Base-by-base conservation (phyloP, 2,329 filamentous ascomycete species). In the Stemphylium lycopersici region DNA sequence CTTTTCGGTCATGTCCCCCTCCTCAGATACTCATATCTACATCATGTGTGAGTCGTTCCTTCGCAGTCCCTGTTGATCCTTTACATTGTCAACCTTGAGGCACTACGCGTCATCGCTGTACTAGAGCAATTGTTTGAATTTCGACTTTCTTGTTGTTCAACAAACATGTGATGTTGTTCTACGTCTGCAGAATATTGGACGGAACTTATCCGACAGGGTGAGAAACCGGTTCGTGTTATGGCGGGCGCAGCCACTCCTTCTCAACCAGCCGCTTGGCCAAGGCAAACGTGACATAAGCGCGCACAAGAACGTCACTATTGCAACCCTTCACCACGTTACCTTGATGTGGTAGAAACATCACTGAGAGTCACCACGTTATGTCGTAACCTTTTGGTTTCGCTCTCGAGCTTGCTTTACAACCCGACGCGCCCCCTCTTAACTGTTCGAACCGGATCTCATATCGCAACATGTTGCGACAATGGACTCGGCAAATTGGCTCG, bases 401-500 rank as follows among this genome's bases (percentile, higher is more conserved):
- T 20, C n/a, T 10, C 18, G 1, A 18, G 13, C 13, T 22, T 39
- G n/a, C 29, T 16, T 38, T 6, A 22, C 18, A n/a, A 20, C 29
- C n/a, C n/a, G n/a, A n/a, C n/a, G n/a, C n/a, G n/a, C 26, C 26
- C 13, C 12, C 16, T 39, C 16, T 44, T 26, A n/a, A 16, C 15
- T 13, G 34, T 3, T 20, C 33, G 29, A 29, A 34, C 18, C 41
- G 8, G 13, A 13, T 12, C 16, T 12, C 3, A 6, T 26, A 2
- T 4, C 5, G 11, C 45, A 39, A 29, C 24, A 57, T 57, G 50
- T 39, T 42, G 0, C 46, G 38, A 33, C 26, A 20, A 22, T 34
- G 44, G 12, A 32, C 26, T 6, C 39, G 37, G 6, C 33, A 34
- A 34, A 29, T 48, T 4, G 34, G 48, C 15, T 16, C 55, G 18